phyloP scores from a whole-genome alignment of 768 basidiomycete species.

The Leccinum aurantiacum region DNA sequence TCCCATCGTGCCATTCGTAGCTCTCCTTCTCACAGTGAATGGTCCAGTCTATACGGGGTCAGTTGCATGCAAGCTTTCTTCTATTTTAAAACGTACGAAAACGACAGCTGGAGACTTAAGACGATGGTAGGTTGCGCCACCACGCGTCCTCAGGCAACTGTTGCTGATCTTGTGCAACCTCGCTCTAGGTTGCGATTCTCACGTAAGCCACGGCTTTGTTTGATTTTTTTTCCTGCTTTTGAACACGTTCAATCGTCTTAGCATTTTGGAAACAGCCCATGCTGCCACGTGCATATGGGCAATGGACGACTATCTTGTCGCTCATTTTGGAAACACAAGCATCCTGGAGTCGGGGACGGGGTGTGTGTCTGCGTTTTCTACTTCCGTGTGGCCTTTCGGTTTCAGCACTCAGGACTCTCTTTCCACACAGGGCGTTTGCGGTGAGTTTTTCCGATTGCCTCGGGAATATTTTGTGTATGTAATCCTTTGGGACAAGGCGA shows the following conservation, averaged over 20 bases:
- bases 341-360: conserved; percentile 16
- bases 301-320: conserved; percentile 27
- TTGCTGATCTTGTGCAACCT: background rate
- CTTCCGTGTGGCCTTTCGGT: conserved; percentile 41
- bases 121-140: conserved; percentile 17
- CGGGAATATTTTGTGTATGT: background rate
- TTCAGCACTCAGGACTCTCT: background rate
- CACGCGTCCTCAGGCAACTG: background rate
- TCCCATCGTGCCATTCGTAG: background rate
- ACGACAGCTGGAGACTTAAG: conserved; percentile 22
- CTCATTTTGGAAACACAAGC: conserved; percentile 12
- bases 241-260: background rate
- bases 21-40: background rate
- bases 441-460: background rate
- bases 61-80: conserved; percentile 31
- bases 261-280: conserved; percentile 25
- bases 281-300: conserved; percentile 20
- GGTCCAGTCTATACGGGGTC: conserved; percentile 26
- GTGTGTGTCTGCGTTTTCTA: conserved; percentile 14
- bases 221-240: background rate
- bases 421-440: background rate
- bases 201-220: conserved; percentile 10
- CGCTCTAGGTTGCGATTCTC: conserved; percentile 21
- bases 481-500: conserved; percentile 14
- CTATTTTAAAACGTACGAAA: conserved; percentile 26